phyloP scores from a whole-genome alignment of 257 asterid species.

The Solanum bulbocastanum region DNA sequence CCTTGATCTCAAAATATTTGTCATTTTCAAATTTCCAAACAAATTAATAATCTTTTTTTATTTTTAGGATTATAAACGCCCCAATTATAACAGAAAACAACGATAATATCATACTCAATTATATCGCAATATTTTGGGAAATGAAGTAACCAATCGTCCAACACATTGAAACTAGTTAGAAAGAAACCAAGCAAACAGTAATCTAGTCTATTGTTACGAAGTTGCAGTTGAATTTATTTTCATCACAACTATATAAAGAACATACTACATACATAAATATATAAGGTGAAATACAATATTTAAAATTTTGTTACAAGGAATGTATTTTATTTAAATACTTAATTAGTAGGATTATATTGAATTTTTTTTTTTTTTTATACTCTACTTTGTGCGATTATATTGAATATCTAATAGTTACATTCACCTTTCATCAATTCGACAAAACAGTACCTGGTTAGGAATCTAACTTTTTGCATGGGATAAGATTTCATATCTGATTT shows the following conservation, averaged over 20 bases:
- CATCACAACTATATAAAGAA: not conserved
- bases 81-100: not conserved
- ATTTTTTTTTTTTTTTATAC: too few species aligned
- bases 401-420: not conserved
- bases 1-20: not conserved
- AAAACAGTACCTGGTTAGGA: not conserved
- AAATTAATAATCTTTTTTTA: too few species aligned
- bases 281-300: not conserved
- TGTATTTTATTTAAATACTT: not conserved
- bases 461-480: not conserved
- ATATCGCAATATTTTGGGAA: not conserved
- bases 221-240: not conserved
- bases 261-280: not conserved
- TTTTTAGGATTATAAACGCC: not conserved
- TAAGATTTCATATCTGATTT: not conserved
- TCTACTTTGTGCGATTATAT: too few species aligned
- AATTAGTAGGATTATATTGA: too few species aligned
- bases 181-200: not conserved
- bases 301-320: not conserved
- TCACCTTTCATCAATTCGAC: not conserved
- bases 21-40: not conserved
- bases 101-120: not conserved
- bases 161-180: not conserved
- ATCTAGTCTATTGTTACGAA: not conserved
- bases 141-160: not conserved